phyloP scores from a whole-genome alignment of 768 basidiomycete species.

The Lyophyllum atratum region DNA sequence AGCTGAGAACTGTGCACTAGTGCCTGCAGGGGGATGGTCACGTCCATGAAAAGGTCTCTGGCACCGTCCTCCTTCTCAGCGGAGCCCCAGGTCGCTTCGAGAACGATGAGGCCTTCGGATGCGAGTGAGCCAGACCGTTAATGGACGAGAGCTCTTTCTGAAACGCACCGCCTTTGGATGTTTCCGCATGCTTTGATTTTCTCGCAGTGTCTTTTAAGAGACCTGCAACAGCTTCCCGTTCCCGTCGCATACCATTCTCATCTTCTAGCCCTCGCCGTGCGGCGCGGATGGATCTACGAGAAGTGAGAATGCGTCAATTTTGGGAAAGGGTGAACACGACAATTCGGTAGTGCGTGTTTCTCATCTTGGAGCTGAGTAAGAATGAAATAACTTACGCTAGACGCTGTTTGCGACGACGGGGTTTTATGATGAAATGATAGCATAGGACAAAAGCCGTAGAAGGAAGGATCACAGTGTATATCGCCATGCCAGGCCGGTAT shows the following conservation, averaged over 20 bases:
- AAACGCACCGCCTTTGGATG: constrained; percentile 61
- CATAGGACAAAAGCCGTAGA: constrained; percentile 51
- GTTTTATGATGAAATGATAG: constrained; percentile 60
- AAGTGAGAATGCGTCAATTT: neutral
- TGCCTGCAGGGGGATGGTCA: constrained; percentile 80
- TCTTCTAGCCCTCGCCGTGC: constrained; percentile 67
- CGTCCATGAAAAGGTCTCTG: constrained; percentile 66
- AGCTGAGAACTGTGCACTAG: constrained; percentile 79
- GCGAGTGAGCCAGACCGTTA: constrained; percentile 16
- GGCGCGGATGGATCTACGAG: constrained; percentile 63
- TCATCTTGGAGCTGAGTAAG: neutral
- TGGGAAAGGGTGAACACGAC: neutral
- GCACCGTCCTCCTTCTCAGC: constrained; percentile 49
- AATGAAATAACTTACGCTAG: constrained; percentile 43
- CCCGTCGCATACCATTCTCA: constrained; percentile 59
- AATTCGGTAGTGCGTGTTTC: neutral
- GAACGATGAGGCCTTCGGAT: constrained; percentile 70
- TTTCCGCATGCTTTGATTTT: constrained; percentile 65
- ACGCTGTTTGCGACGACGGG: constrained; percentile 53
- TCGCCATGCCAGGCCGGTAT: constrained; percentile 44
- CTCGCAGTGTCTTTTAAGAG: constrained; percentile 71
- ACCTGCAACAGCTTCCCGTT: constrained; percentile 61
- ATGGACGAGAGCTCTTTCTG: neutral
- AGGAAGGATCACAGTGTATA: constrained; percentile 56
- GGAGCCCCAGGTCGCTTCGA: constrained; percentile 74